Base-by-base conservation (phyloP, 257 asterid genomes). In the Plantago elongata region DNA sequence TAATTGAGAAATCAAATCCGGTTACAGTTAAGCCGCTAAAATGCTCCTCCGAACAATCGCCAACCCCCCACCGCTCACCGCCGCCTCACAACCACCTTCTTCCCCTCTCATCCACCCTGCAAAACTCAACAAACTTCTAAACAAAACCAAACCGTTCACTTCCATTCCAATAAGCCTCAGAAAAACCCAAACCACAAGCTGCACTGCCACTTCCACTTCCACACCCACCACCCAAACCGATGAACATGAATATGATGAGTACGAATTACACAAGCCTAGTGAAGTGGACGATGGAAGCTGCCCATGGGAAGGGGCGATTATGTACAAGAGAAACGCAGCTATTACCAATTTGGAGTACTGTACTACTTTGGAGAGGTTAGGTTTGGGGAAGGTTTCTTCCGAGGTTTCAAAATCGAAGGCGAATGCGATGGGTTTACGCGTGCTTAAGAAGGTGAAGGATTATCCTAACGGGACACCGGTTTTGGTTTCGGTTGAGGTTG, bases 301-400 rank as follows among this genome's bases (percentile, higher is more conserved):
- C 15, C 93, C 89, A 0, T 92, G 98, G 98, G 91, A 81, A 65
- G 97, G 85, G 29, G 95, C 96, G 16, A 66, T 92, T 67, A 5
- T 78, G 63, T 89, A 86, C 51, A 79, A 51, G 67, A 72, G 98
- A 59, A 84, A 89, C 72, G 78, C 95, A 16, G 75, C 77, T 1
- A 47, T 75, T 8, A 64, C 89, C 55, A 95, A 89, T 75, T 38
- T 83, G 78, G 98, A 92, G 70, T 86, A 78, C 71, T 81, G 93
- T 75, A 89, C 95, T 14, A 89, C 98, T 15, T 78, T 92, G 11
- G 98, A 89, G 79, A 81, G 98, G 63, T 63, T 92, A 63, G 95
- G 97, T 1, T 70, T 92, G 29, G 85, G 76, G 11, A 80, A 80
- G 75, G 77, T 84, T 30, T 78, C 98, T 3, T 76, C 95, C 16